Base-by-base conservation (phyloP, 2,329 filamentous ascomycete genomes). In the Penicillium digitatum region DNA sequence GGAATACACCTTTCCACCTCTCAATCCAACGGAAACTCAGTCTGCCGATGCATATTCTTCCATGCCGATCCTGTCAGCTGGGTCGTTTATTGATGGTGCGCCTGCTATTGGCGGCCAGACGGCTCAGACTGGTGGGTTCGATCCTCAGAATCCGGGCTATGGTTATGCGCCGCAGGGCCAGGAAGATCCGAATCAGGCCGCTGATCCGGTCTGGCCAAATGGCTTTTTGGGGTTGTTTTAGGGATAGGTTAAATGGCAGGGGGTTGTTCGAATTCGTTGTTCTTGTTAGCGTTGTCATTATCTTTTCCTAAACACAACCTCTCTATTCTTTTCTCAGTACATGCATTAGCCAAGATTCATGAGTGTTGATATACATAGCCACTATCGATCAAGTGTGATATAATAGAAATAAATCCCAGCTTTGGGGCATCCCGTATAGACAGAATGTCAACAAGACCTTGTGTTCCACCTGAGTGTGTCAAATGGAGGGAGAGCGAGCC, bases 171-270 rank as follows among this genome's bases (percentile, higher is more conserved):
- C 57, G 7, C 54, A 56, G 6, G 40, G 50, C 1, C 39, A 29
- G 11, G 54, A 58, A 24, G 49, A 52, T 10, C 34, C 34, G 16
- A 39, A 47, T 38, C 56, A 46, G 39, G 27, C 31, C 12, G 48
- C 53, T 29, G 40, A 52, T 37, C 20, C 35, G n/a, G 32, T 44
- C 24, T 60, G 60, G 57, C 44, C 61, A 34, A 58, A 61, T 52
- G 58, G 59, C 5, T 63, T 65, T 40, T 45, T 64, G 45, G 61
- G 60, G 14, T 35, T 65, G 26, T 62, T 64, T 35, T 62, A 60
- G 44, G 14, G 16, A 9, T 14, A 3, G 1, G 5, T 10, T 35
- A 9, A 45, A 12, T 4, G 16, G n/a, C n/a, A n/a, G n/a, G 7
- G 29, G 10, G 18, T 20, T n/a, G 10, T 47, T 14, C n/a, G 14